These are phyloP conservation scores for Cercospora sesami DNA, from an alignment of 2,329 filamentous ascomycete genomes.

Conservation along the genomic window DNA sequence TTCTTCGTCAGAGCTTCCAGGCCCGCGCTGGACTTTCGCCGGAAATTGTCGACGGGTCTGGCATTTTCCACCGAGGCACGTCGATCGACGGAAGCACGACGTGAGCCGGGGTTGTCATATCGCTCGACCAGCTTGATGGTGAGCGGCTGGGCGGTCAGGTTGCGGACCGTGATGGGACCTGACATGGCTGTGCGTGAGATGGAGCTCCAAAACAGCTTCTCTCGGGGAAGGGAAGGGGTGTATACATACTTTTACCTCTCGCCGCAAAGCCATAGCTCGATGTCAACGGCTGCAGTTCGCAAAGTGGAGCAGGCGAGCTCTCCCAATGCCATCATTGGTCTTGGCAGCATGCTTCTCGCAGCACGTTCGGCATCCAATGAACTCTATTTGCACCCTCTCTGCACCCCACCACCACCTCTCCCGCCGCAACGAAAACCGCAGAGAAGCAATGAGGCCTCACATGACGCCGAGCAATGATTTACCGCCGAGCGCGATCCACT, in stretches of 20 bases:
- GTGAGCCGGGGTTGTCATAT: constrained; percentile 59
- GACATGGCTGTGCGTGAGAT: constrained; percentile 27
- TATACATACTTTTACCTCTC: not conserved
- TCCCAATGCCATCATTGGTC: not conserved
- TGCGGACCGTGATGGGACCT: constrained; percentile 68
- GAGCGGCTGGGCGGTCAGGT: constrained; percentile 72
- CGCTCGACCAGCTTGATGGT: constrained; percentile 72
- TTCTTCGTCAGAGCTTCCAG: constrained; percentile 38
- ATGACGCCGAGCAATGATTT: not conserved
- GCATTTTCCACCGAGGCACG: constrained; percentile 18
- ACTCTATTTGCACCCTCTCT: not conserved
- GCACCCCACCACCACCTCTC: not conserved
- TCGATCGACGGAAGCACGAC: constrained; percentile 21
- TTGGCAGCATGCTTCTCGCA: not conserved
- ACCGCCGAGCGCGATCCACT: not conserved
- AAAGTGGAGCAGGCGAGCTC: not conserved
- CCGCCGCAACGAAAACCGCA: not conserved
- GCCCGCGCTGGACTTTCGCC: constrained; percentile 33
- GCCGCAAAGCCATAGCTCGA: not conserved
- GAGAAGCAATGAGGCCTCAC: not conserved
- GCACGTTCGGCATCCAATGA: constrained; percentile 3
- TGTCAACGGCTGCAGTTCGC: not conserved
- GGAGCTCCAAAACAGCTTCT: not conserved
- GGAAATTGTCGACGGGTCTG: constrained; percentile 17
- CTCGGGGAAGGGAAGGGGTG: not conserved